Base-by-base conservation (phyloP, 306 rosid genomes). In the Vigna radiata region DNA sequence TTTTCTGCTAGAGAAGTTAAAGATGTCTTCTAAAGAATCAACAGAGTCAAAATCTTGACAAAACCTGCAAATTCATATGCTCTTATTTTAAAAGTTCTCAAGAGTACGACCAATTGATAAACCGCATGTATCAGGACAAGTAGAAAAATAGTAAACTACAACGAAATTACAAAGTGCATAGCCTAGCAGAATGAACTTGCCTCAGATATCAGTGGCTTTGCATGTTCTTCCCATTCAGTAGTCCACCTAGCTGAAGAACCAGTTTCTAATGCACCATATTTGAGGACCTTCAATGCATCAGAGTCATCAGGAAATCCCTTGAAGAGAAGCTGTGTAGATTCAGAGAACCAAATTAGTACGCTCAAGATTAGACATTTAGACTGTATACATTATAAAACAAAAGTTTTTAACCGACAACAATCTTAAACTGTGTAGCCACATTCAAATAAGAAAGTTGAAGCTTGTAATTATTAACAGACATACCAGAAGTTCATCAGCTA, bases 401-500 rank as follows among this genome's bases (percentile, higher is more conserved):
- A 29, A 11, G 13, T 0, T 25, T 69, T 62, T 7, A 50, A 70
- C 54, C 60, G 72, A 60, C 50, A 73, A 65, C 10, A 52, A 54
- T 46, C 36, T 25, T 50, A 5, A 48, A 60, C 47, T 12, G 1
- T 36, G 18, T 27, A 18, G 33, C 55, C 56, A 36, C 71, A 43
- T 41, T 66, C 19, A 66, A 17, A 41, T 1, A 39, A 39, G 17
- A 50, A 29, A 65, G 31, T 65, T 65, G 52, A 65, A 41, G 31
- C 33, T n/a, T 65, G 52, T 11, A 53, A 61, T 77, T 62, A 54
- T 70, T 73, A 31, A 68, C 49, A 77, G 77, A 79, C 88, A 84
- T 77, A 95, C 98, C 90, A 95, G 59, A 77, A 95, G 96, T 81
- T 95, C 93, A 83, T 90, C 97, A 4, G 97, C 98, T 83, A 95